These are phyloP conservation scores for Talaromyces sp. DNA, from an alignment of 2,329 filamentous ascomycete species.

Conservation along the genomic window DNA sequence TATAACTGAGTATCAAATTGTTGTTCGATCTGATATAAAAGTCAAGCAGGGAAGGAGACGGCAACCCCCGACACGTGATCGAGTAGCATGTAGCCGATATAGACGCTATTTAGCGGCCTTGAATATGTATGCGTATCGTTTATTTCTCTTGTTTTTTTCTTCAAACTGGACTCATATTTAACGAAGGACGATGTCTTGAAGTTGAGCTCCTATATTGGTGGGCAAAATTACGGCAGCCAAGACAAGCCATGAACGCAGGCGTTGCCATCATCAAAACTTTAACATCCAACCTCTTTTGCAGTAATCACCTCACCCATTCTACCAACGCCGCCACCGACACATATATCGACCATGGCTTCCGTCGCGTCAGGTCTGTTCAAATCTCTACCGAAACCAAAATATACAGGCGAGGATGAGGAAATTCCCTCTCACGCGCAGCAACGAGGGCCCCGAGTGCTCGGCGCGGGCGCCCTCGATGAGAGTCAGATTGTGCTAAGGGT, in stretches of 20 bases:
- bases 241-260: constrained; percentile 16
- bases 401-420: constrained; percentile 86
- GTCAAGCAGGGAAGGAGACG: background rate
- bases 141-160: background rate
- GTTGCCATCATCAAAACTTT: constrained; percentile 16
- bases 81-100: no score
- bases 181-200: background rate
- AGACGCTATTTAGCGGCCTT: no score
- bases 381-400: constrained; percentile 84
- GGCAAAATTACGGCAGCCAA: constrained; percentile 6
- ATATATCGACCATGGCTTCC: constrained; percentile 56
- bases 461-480: constrained; percentile 75
- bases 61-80: background rate
- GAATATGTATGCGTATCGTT: no score
- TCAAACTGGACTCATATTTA: background rate
- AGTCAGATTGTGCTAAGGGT: constrained; percentile 79
- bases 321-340: background rate
- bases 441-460: constrained; percentile 78
- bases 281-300: constrained; percentile 1
- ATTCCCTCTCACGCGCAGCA: constrained; percentile 68
- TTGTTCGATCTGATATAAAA: background rate
- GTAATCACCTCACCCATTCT: background rate
- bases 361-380: constrained; percentile 71
- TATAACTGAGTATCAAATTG: no score
- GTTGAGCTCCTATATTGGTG: background rate